These are phyloP conservation scores for Calonectria ilicicola DNA, from an alignment of 2,329 filamentous ascomycete species.

Conservation along the genomic window DNA sequence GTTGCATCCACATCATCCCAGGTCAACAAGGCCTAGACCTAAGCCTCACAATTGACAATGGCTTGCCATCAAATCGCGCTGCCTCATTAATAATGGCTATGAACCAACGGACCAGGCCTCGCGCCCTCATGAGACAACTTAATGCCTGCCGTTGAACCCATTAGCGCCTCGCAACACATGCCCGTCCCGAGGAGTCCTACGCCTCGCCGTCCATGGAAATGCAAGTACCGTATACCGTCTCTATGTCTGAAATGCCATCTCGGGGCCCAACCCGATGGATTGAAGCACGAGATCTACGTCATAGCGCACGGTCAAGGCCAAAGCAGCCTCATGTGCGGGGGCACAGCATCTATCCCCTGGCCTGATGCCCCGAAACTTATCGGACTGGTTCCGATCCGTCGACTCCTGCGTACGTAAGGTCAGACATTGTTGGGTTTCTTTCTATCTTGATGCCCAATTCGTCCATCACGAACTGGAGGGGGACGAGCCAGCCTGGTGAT, in stretches of 20 bases:
- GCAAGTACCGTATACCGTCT: not conserved
- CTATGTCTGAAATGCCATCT: not conserved
- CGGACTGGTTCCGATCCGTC: not conserved
- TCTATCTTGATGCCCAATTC: not conserved
- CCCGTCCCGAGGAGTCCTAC: not conserved
- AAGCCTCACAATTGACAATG: not conserved
- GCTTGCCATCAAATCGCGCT: not conserved
- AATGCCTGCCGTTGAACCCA: not conserved
- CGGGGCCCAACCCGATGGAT: not conserved
- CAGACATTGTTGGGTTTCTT: not conserved
- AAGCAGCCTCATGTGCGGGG: constrained; percentile 10
- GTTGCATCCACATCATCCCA: not conserved
- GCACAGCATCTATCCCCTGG: not conserved
- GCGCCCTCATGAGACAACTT: constrained; percentile 10
- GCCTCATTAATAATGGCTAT: not conserved
- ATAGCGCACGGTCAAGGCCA: not conserved
- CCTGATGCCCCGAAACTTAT: constrained; percentile 18
- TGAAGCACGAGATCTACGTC: not conserved
- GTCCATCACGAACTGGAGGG: not conserved
- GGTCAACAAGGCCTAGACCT: not conserved
- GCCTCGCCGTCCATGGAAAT: not conserved
- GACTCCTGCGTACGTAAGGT: not conserved
- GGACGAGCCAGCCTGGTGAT: not conserved
- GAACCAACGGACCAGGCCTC: constrained; percentile 9
- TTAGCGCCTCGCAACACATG: not conserved